Evolutionary conservation across 352 stramenopile genomes (phyloP).

Genomic region (Globisporangium acanthophoron): DNA sequence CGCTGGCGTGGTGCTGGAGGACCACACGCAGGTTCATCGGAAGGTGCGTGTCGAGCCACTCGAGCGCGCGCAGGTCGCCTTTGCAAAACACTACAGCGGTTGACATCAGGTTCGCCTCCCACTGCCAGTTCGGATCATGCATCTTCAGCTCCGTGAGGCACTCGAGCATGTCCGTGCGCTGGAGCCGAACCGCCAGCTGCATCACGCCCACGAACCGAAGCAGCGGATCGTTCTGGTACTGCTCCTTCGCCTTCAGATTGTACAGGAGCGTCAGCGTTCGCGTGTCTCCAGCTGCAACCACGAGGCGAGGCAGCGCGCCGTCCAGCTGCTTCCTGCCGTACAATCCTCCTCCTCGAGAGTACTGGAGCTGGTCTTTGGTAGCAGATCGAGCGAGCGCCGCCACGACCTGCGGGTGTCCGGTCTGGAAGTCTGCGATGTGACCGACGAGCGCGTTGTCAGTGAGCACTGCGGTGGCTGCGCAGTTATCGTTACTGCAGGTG

Average conservation of each 20-base stretch:
- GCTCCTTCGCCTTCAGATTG: neutral
- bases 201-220: neutral
- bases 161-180: constrained; percentile 1
- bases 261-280: neutral
- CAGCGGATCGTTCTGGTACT: neutral
- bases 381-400: neutral
- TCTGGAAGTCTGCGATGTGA: too few species aligned
- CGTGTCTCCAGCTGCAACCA: neutral
- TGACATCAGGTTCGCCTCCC: neutral
- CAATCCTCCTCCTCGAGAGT: neutral
- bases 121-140: neutral
- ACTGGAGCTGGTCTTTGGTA: neutral
- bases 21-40: neutral
- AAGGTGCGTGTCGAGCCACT: constrained; percentile 2
- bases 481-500: too few species aligned
- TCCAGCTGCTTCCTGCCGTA: neutral
- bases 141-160: neutral
- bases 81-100: neutral
- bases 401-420: neutral
- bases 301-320: neutral
- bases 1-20: too few species aligned
- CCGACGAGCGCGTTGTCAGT: too few species aligned
- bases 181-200: neutral
- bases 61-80: neutral
- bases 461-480: too few species aligned